Evolutionary conservation across 306 rosid species (phyloP), one percentile per base, ranked within the genome.

Genomic region (Rosa multiflora): DNA sequence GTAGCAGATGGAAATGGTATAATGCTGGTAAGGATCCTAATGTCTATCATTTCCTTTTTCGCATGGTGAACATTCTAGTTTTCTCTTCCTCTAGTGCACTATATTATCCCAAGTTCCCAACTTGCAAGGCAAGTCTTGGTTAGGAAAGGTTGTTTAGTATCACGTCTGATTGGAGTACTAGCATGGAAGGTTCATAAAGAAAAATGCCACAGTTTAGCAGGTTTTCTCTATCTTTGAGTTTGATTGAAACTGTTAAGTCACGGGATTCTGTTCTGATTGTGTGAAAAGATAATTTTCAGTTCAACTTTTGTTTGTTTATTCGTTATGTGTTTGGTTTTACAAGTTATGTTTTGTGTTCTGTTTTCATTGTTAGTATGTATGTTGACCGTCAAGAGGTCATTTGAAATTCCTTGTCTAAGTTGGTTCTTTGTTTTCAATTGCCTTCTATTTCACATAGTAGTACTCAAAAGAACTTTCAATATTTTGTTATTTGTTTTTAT

Each of bases 1-100:
- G 92, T 92, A 49, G 98, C 97, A 49, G 98, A 94, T 84, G 98
- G 98, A 44, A 87, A 84, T 76, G 98, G 97, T 82, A 82, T 85
- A 46, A 94, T 94, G 97, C 88, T 94, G 90, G 98, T 94, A 88
- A 76, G 77, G 26, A 72, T 74, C 37, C 43, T 47, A 5, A 66
- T 53, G 6, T 86, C 64, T 14, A 8, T 55, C 64, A 58, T 52
- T 79, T 21, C 70, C 5, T 79, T 70, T 52, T 42, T 55, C 64
- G 59, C 49, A 18, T 9, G 3, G 8, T 23, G 18, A 46, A 20
- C 39, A 3, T 48, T 13, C 37, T 35, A 43, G 26, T 23, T 18
- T n/a, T 52, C 52, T 51, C n/a, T 23, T 23, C 59, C 13, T 70
- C 11, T 5, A 23, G 74, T 70, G n/a, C n/a, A 47, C 14, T 70